Evolutionary conservation across 129 eudicot species (phyloP), one percentile per base, ranked within the genome.

Genomic region (Kitagawia praeruptora): DNA sequence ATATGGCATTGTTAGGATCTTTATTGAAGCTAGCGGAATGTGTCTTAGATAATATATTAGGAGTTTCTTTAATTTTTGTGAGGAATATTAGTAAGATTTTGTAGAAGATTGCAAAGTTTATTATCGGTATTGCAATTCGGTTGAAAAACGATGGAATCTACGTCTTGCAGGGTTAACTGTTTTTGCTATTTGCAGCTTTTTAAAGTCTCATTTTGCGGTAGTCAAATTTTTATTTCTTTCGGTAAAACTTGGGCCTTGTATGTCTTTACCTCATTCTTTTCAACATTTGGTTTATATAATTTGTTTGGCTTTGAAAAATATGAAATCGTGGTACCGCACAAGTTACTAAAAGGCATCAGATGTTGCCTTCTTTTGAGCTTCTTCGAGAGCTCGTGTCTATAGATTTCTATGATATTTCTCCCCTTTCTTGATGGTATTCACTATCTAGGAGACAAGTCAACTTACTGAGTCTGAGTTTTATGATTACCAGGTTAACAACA

Each of bases 401-500:
- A 23, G 31, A 58, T 23, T 58, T n/a, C 67, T n/a, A 8, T 58
- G 31, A 6, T n/a, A 23, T 58, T 21, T 54, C 6, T 5, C 25
- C 10, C 63, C 9, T 54, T 2, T 2, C 34, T 58, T 58, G 67
- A 58, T 19, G 79, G 25, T 15, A 51, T 25, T 6, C 14, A 58
- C 67, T 23, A 23, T n/a, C 31, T 23, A 23, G 31, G 67, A n/a
- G 34, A n/a, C 34, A 0, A 9, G 51, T 31, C 16, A 28, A 31
- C 6, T 31, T 31, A 18, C 45, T 34, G 31, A 31, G 31, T 37
- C 28, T 47, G 64, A 47, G 53, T n/a, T 76, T 19, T 34, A 3
- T 76, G 67, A 76, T 48, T 40, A 48, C 9, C 85, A 89, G 93
- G 93, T 89, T 54, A 86, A 89, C 49, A 89, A 87, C 80, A 82